Evolutionary conservation across 2,329 filamentous ascomycete genomes (phyloP).

Genomic region (Diaporthe velutina): DNA sequence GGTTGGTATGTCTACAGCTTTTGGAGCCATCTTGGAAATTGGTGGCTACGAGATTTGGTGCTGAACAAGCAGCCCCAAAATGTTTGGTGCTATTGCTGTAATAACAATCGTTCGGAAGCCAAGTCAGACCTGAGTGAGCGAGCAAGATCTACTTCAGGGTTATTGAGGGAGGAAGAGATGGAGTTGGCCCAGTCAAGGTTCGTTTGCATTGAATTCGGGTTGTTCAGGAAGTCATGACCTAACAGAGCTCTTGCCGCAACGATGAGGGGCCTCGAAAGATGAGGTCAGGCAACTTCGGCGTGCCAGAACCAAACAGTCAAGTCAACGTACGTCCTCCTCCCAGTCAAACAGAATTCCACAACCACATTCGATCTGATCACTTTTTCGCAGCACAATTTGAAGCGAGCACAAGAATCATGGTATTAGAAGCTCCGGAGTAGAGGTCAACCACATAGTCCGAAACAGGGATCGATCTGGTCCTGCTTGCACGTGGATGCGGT

Average conservation of each 20-base stretch:
- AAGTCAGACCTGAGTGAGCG: background rate
- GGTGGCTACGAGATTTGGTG: background rate
- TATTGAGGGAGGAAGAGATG: background rate
- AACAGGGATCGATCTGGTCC: background rate
- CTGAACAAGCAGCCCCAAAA: background rate
- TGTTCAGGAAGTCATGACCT: background rate
- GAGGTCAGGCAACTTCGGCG: background rate
- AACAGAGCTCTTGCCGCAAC: background rate
- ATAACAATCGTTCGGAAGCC: background rate
- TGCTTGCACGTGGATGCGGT: background rate
- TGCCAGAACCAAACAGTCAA: background rate
- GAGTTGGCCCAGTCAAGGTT: background rate
- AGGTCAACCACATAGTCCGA: background rate
- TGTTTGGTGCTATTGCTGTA: background rate
- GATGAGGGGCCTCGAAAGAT: conserved; percentile 1
- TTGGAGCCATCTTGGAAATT: conserved; percentile 49
- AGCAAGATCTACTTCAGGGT: background rate
- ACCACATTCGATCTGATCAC: background rate
- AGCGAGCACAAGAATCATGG: background rate
- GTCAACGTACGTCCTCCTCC: background rate
- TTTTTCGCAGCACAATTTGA: background rate
- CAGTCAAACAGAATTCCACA: background rate
- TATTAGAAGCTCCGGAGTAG: background rate
- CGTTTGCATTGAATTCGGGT: background rate
- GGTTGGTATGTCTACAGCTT: conserved; percentile 67